Evolutionary conservation across 331 rosid genomes (phyloP), one percentile per base, ranked within the genome.

Genomic region (Cydonia oblonga): DNA sequence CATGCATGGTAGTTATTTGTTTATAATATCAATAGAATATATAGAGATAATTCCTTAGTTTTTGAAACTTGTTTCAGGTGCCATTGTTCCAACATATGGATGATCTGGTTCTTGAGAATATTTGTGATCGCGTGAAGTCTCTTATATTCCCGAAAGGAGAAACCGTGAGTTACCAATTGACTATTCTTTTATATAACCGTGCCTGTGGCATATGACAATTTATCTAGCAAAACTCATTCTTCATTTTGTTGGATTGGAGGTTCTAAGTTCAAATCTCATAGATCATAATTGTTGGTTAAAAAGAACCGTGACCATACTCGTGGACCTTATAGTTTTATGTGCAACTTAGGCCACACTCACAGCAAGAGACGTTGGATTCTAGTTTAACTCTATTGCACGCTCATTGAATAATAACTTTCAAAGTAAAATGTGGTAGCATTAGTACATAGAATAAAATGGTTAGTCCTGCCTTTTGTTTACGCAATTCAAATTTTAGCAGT

Each of bases 11-110:
- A 40, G 46, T 40, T 40, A 40, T 40, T 40, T 38, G 2, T 40
- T 40, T 40, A 3, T 40, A 40, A 40, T 40, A 40, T 11, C 46
- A 40, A 40, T 3, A 40, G 5, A 40, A 40, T 40, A 40, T 40
- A 40, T 3, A 40, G 46, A 40, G 5, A 40, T 40, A 40, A 40
- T 38, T 38, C 44, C 44, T 0, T 38, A 30, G 28, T 26, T 16
- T 24, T 73, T 19, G 8, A 60, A 18, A 8, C 64, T 30, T 62
- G 28, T 70, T 67, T 40, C 73, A 92, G 98, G 98, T 91, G 3
- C 98, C 98, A 22, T 59, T 93, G 19, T 93, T 93, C 78, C 98
- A 93, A 66, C 92, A 89, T n/a, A 93, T 93, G 97, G 97, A 93
- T 78, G 95, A 89, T 69, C 81, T 93, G 62, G 96, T 93, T 52